These are phyloP conservation scores for Tylopilus rubrobrunneus DNA, from an alignment of 768 basidiomycete genomes.

Conservation along the genomic window DNA sequence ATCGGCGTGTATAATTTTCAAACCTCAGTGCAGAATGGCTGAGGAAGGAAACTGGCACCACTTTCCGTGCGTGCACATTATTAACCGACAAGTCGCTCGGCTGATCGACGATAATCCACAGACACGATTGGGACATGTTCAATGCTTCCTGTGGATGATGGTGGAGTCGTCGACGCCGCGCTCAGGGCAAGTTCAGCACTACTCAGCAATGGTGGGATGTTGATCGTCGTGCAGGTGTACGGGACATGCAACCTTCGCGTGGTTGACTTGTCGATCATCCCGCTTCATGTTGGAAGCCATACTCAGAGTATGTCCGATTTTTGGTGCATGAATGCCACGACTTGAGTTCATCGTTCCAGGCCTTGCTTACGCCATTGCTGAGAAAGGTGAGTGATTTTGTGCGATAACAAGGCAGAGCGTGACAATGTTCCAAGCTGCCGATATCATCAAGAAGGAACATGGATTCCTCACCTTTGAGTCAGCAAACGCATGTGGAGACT, in stretches of 20 bases:
- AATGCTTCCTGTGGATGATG: constrained; percentile 1
- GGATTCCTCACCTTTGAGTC: background rate
- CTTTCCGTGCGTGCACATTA: background rate
- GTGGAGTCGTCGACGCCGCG: background rate
- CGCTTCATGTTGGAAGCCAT: background rate
- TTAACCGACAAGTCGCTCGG: no score
- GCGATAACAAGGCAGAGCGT: background rate
- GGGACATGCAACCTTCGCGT: background rate
- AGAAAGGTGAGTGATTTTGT: background rate
- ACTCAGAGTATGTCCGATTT: background rate
- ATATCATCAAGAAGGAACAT: constrained; percentile 1
- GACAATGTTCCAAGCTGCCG: background rate
- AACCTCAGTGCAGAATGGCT: background rate
- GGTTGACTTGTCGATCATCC: background rate
- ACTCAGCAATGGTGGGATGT: background rate
- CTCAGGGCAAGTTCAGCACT: background rate
- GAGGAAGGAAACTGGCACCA: background rate
- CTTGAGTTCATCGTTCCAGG: background rate
- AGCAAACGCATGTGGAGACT: no score
- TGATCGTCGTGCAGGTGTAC: background rate
- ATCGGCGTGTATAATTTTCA: no score
- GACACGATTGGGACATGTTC: constrained; percentile 2
- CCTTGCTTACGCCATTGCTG: background rate
- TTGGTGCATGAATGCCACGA: no score
- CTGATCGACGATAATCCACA: background rate